These are phyloP conservation scores for Cyberlindnera nakhonratchasimensis DNA, from an alignment of 805 yeast genomes.

Conservation along the genomic window DNA sequence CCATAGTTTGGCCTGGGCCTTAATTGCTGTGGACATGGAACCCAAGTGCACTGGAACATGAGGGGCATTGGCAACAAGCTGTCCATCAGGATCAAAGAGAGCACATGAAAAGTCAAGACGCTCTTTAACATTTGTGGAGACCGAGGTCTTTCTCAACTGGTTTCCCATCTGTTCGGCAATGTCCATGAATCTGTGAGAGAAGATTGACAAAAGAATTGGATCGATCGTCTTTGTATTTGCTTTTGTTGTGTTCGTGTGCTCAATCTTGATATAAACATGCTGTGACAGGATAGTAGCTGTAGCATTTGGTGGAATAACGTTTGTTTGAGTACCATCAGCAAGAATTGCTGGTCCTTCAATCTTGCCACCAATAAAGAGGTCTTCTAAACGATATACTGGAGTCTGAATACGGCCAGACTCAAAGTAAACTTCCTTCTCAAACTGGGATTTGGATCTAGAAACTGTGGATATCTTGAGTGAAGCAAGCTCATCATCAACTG, in stretches of 20 bases:
- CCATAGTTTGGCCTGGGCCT: constrained; percentile 65
- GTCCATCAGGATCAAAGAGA: constrained; percentile 71
- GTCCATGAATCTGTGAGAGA: constrained; percentile 83
- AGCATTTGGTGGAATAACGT: constrained; percentile 62
- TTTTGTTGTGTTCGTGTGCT: constrained; percentile 10
- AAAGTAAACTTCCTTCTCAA: constrained; percentile 53
- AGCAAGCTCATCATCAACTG: constrained; percentile 52
- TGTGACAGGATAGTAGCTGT: constrained; percentile 52
- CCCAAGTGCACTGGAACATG: constrained; percentile 86
- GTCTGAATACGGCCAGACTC: constrained; percentile 47
- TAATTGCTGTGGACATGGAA: constrained; percentile 79
- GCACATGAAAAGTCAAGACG: constrained; percentile 85
- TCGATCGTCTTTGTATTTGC: constrained; percentile 43
- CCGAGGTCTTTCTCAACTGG: constrained; percentile 74
- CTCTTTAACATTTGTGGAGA: constrained; percentile 80
- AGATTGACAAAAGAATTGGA: constrained; percentile 71
- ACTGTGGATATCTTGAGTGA: constrained; percentile 30
- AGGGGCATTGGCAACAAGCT: constrained; percentile 83
- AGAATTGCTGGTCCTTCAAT: constrained; percentile 60
- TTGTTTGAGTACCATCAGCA: constrained; percentile 50
- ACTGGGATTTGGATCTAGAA: constrained; percentile 29
- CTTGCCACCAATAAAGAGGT: constrained; percentile 48
- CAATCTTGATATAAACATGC: constrained; percentile 53
- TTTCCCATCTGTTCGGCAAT: constrained; percentile 90
- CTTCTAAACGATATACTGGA: constrained; percentile 53